These are phyloP conservation scores for Cystobasidium tubakii DNA, from an alignment of 768 basidiomycete species.

Conservation along the genomic window DNA sequence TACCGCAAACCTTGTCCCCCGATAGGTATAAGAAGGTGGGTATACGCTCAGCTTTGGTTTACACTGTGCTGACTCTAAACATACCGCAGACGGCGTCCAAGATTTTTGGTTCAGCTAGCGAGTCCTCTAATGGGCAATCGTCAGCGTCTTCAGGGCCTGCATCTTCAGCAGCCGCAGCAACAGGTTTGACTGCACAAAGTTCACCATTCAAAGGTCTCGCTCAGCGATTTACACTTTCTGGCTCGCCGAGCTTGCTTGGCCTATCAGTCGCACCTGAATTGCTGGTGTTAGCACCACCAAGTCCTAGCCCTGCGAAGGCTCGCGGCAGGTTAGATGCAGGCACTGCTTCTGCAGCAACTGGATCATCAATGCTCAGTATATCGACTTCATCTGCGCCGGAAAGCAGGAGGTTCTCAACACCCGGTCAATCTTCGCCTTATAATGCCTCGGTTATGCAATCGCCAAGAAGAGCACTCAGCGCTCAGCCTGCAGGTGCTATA, in stretches of 20 bases:
- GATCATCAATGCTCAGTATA: neutral
- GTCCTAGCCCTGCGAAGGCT: neutral
- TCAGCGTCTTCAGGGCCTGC: neutral
- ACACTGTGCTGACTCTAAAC: neutral
- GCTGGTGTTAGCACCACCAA: neutral
- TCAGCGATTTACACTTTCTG: neutral
- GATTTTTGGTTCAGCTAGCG: neutral
- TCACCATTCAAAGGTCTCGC: constrained; percentile 9
- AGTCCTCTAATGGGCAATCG: neutral
- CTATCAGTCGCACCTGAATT: neutral
- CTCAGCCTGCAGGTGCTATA: neutral
- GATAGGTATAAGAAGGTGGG: neutral
- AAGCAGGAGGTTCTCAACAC: neutral
- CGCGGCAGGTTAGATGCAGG: neutral
- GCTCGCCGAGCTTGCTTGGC: neutral
- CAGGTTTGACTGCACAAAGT: neutral
- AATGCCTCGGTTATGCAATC: neutral
- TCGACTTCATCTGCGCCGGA: neutral
- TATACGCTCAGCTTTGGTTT: neutral
- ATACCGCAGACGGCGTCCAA: neutral
- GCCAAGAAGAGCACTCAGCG: neutral
- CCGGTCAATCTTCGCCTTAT: neutral
- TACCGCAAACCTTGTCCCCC: neutral
- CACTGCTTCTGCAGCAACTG: neutral
- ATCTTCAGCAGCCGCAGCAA: neutral